Evolutionary conservation across 2,329 filamentous ascomycete species (phyloP), one percentile per base, ranked within the genome.

Genomic region (Fusarium annulatum): DNA sequence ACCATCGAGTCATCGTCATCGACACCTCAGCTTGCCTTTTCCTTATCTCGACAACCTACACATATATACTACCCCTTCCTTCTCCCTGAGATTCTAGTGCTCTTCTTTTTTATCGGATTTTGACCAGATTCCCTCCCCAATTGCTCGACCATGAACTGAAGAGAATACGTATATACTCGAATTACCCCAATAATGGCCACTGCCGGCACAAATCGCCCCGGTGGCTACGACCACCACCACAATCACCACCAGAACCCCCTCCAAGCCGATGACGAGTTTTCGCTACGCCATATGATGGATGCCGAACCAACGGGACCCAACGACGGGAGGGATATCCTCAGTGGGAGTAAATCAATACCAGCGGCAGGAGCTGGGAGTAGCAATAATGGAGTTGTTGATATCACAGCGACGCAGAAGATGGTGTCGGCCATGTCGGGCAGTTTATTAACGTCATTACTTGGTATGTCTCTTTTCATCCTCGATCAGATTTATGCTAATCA

Each of bases 391-490:
- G 84, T 86, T 42, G 83, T 87, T 33, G 91, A 96, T 70, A 94
- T 97, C 73, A 95, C 95, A 9, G 89, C 95, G 28, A 84, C 88
- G 18, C 96, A 98, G 85, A 96, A 96, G 86, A 99, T 99, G 96
- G 82, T 97, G 61, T 97, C 96, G 64, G 96, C 96, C 56, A 94
- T 96, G 74, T 92, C 93, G 61, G 96, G 96, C 67, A 98, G 95
- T 83, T 84, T 99, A 64, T 82, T 98, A 72, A 98, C 96, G 14
- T 96, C 95, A 26, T 83, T 98, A 33, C 88, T 98, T 46, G 94
- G 95, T 97, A 87, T 74, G 16, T 34, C 15, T 55, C 26, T 23
- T n/a, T 9, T 18, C 18, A 4, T 7, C 10, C 23, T 38, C 34
- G 11, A 18, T 21, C 19, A 14, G 16, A 8, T 2, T 23, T 1